A percentile compares a stretch with the other conserved stretches of the same genome.
phyloP scores from a whole-genome alignment of 225 moss, liverwort and hornwort species.

The Polytrichum formosum region DNA sequence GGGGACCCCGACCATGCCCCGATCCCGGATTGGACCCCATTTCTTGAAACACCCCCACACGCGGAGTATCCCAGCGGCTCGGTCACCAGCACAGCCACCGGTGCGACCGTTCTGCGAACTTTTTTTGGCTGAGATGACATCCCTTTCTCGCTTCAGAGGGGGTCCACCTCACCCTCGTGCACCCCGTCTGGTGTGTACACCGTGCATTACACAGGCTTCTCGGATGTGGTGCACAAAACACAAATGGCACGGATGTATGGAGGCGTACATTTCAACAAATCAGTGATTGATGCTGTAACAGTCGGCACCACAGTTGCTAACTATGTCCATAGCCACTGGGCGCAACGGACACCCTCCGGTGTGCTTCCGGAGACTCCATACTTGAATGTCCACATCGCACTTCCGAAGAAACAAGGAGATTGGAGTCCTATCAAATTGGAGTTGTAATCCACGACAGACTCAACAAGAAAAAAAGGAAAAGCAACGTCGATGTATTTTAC shows the following conservation, averaged over 20 bases:
- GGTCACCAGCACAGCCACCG: slow-evolving; percentile 1
- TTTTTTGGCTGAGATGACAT: slow-evolving; percentile 12
- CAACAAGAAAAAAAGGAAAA: no score
- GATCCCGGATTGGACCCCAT: neutral
- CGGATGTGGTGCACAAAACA: slow-evolving; percentile 14
- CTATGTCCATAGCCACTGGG: slow-evolving; percentile 11
- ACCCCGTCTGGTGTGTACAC: neutral
- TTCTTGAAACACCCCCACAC: slow-evolving; percentile 1
- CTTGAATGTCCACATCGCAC: slow-evolving; percentile 1
- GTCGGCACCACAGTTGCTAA: slow-evolving; percentile 11
- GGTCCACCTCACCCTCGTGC: slow-evolving; percentile 9
- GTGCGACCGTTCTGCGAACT: slow-evolving; percentile 13
- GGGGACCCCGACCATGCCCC: slow-evolving; percentile 1
- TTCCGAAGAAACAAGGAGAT: slow-evolving; percentile 3
- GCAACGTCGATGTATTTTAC: no score
- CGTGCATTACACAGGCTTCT: slow-evolving; percentile 11
- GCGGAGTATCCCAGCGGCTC: slow-evolving; percentile 25
- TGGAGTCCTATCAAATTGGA: slow-evolving; percentile 1
- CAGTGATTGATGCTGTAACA: neutral
- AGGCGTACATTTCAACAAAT: slow-evolving; percentile 18
- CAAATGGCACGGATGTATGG: slow-evolving; percentile 17
- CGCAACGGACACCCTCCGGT: neutral
- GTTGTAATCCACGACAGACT: neutral
- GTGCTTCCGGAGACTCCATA: slow-evolving; percentile 15
- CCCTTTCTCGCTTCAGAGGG: slow-evolving; percentile 10